phyloP scores from a whole-genome alignment of 495 filamentous ascomycete species.

The Penicillium daleae region DNA sequence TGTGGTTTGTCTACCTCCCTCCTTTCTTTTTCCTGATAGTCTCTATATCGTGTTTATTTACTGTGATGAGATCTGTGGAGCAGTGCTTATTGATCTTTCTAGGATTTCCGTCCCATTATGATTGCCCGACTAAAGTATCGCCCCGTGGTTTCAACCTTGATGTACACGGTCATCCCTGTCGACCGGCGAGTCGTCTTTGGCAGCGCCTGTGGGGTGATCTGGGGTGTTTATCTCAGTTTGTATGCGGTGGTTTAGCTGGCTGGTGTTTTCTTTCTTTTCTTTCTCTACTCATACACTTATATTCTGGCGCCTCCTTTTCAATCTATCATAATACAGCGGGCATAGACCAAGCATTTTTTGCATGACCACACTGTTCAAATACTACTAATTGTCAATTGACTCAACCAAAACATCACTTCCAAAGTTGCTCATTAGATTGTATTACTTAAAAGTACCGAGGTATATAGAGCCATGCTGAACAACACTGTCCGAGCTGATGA shows the following conservation, averaged over 20 bases:
- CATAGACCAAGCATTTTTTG: slow-evolving; percentile 1
- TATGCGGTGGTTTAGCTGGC: slow-evolving; percentile 48
- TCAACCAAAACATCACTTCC: background rate
- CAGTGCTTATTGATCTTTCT: background rate
- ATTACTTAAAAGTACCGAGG: slow-evolving; percentile 6
- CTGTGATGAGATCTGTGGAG: background rate
- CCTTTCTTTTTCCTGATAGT: background rate
- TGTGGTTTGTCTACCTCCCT: slow-evolving; percentile 37
- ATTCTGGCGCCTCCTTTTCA: background rate
- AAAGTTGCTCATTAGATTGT: background rate
- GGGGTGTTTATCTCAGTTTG: slow-evolving; percentile 87
- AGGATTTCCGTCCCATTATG: slow-evolving; percentile 73
- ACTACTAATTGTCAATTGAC: background rate
- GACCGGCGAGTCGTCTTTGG: slow-evolving; percentile 77
- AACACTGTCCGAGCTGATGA: slow-evolving; percentile 6
- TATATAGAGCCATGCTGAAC: slow-evolving; percentile 11
- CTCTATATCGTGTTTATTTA: background rate
- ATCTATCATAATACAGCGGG: background rate
- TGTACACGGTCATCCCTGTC: slow-evolving; percentile 80
- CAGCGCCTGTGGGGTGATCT: slow-evolving; percentile 77
- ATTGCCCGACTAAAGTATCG: slow-evolving; percentile 79
- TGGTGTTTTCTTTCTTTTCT: background rate
- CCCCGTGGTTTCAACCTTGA: slow-evolving; percentile 77
- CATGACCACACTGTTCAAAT: background rate
- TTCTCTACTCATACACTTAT: slow-evolving; percentile 4